Evolutionary conservation across 1,284 basidiomycete genomes (phyloP), one percentile per base, ranked within the genome.

Genomic region (Cutaneotrichosporon sp.): DNA sequence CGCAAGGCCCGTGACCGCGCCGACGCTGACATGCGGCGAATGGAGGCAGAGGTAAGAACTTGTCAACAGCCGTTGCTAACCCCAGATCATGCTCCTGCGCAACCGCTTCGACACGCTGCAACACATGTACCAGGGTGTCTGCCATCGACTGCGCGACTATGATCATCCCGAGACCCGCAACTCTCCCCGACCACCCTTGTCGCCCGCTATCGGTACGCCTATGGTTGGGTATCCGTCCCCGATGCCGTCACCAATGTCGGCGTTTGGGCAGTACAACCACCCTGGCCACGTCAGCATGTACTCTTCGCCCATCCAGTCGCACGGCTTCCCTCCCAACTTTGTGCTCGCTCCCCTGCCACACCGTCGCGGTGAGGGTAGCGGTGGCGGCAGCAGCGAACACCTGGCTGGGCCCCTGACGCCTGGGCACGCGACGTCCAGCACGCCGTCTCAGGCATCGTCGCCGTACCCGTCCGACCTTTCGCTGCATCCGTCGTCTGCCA

Each of bases 331-430:
- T 33, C 26, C 26, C 26, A 46, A 49, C 47, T 49, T 49, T 42
- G 39, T 49, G 26, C 26, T 50, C 18, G 47, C 52, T 9, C 46
- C 52, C 1, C 41, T 50, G 2, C 50, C 53, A 8, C 51, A 46
- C 10, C 40, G 56, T 3, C 49, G 56, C 2, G 14, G 42, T 15
- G 46, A 49, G 10, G 50, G 33, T 41, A 41, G 38, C 18, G n/a
- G 26, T 30, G 26, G 7, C 26, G 44, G 44, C 17, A 41, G 43
- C 15, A 46, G 45, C 21, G 46, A 55, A 18, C 36, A 50, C 5
- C 58, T 68, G 2, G 68, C 69, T n/a, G 69, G 69, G 12, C 67
- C 68, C 5, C 51, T 70, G 12, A 71, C 67, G 5, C 68, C 68
- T 4, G 68, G 65, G 2, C 41, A 42, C 20, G 35, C 34, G 44